Conservation (phyloP, 768 basidiomycete species). For the Lepiota venenata region DNA sequence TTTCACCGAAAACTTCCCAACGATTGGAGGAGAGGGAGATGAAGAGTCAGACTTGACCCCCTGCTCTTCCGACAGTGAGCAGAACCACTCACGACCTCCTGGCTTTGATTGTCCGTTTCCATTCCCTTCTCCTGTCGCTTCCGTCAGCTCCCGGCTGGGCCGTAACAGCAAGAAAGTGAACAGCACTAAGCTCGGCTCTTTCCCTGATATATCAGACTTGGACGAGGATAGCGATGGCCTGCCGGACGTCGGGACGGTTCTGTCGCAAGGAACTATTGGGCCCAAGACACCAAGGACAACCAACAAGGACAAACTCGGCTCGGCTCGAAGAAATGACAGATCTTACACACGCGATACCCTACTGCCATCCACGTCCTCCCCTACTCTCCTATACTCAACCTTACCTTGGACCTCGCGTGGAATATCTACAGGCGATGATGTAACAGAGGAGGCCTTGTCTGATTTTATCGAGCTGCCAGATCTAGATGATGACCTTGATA, state of each 20-base stretch:
- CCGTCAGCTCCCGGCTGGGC: neutral
- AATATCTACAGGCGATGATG: neutral
- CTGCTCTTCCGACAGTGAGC: neutral
- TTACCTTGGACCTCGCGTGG: neutral
- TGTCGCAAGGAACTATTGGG: neutral
- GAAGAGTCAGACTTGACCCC: slow-evolving; percentile 10
- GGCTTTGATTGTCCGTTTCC: slow-evolving; percentile 1
- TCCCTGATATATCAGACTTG: neutral
- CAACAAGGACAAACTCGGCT: neutral
- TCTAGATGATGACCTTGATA: slow-evolving; percentile 2
- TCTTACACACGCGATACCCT: neutral
- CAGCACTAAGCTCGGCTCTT: neutral
- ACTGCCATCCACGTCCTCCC: neutral
- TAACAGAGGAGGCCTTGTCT: neutral
- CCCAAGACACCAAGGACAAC: neutral
- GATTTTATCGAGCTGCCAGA: neutral
- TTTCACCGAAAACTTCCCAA: neutral
- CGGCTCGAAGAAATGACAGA: neutral
- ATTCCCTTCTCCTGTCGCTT: neutral
- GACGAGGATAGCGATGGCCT: slow-evolving; percentile 35
- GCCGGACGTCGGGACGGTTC: slow-evolving; percentile 33
- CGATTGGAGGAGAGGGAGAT: neutral
- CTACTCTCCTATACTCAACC: neutral
- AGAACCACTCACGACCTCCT: neutral
- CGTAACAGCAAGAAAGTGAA: neutral